phyloP scores from a whole-genome alignment of 371 early-diverging fungal genomes.

The Mortierella sp. region DNA sequence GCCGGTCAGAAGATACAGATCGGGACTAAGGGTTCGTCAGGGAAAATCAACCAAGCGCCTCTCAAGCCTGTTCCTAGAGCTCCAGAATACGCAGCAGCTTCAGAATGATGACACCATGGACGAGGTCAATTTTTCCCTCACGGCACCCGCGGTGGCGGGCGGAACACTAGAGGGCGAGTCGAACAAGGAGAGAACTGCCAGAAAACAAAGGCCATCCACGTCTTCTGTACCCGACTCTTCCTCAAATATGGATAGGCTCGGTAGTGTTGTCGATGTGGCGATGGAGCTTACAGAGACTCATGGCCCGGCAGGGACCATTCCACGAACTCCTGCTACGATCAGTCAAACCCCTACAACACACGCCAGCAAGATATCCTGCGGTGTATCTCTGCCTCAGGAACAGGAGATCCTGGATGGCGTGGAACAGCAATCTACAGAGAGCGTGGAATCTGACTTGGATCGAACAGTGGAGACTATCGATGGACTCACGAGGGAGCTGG shows the following conservation, averaged over 20 bases:
- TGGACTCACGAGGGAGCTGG: slow-evolving; percentile 41
- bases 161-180: slow-evolving; percentile 1
- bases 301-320: neutral
- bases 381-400: slow-evolving; percentile 2
- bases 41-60: slow-evolving; percentile 30
- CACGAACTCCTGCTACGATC: neutral
- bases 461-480: slow-evolving; percentile 52
- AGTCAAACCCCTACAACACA: neutral
- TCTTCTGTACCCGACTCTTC: too few relatives aligned
- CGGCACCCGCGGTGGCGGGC: neutral
- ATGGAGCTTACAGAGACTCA: neutral
- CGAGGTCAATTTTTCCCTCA: neutral
- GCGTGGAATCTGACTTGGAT: slow-evolving; percentile 26
- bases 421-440: slow-evolving; percentile 6
- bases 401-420: neutral
- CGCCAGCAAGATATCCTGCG: slow-evolving; percentile 18
- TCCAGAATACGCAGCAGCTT: slow-evolving; percentile 32
- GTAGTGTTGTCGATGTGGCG: too few relatives aligned
- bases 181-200: slow-evolving; percentile 10
- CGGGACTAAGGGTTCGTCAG: slow-evolving; percentile 16
- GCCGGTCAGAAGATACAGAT: slow-evolving; percentile 15
- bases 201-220: too few relatives aligned
- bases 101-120: slow-evolving; percentile 2
- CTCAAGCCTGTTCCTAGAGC: slow-evolving; percentile 45
- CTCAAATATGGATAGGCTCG: too few relatives aligned